Percentiles rank a stretch among this genome's conserved stretches.
These are phyloP conservation scores for Alternaria sp. DNA, from an alignment of 2,329 filamentous ascomycete genomes.

Conservation along the genomic window DNA sequence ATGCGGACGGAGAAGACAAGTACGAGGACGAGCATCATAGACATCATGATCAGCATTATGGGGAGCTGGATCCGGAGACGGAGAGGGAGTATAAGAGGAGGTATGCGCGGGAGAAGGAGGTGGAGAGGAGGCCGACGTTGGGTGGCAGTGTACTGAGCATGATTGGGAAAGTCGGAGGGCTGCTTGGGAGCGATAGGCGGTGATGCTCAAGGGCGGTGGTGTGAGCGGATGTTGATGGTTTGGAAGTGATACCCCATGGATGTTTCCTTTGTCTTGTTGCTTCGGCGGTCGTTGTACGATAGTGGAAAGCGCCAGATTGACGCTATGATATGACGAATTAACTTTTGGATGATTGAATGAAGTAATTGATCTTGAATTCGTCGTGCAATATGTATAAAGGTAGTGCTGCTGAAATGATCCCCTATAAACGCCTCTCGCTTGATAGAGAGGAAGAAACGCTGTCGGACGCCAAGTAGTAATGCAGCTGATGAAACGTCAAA, in stretches of 20 bases:
- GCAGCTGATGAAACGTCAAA: background rate
- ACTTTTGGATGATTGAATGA: background rate
- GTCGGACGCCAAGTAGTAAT: background rate
- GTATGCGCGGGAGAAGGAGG: slow-evolving; percentile 22
- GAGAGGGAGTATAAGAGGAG: slow-evolving; percentile 19
- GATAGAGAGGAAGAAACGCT: background rate
- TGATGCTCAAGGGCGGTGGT: background rate
- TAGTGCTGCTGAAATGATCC: background rate
- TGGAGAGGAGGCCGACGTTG: slow-evolving; percentile 37
- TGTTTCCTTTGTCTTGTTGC: background rate
- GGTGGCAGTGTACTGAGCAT: slow-evolving; percentile 33
- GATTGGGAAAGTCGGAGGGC: slow-evolving; percentile 19
- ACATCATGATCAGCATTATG: slow-evolving; percentile 4
- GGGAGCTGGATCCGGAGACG: slow-evolving; percentile 20
- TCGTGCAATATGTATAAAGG: background rate
- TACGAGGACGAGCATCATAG: background rate
- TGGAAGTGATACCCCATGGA: background rate
- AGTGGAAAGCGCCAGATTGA: background rate
- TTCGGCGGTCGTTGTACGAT: background rate
- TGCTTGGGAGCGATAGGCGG: slow-evolving; percentile 13
- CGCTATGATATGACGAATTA: background rate
- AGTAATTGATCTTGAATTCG: background rate
- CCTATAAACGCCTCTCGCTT: background rate
- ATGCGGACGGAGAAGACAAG: slow-evolving; percentile 11
- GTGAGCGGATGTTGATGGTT: background rate